Percentiles rank a stretch among this genome's conserved stretches.
These are phyloP conservation scores for Lodderomyces pseudojiufengensis DNA, from an alignment of 1,139 yeast genomes.

Conservation along the genomic window DNA sequence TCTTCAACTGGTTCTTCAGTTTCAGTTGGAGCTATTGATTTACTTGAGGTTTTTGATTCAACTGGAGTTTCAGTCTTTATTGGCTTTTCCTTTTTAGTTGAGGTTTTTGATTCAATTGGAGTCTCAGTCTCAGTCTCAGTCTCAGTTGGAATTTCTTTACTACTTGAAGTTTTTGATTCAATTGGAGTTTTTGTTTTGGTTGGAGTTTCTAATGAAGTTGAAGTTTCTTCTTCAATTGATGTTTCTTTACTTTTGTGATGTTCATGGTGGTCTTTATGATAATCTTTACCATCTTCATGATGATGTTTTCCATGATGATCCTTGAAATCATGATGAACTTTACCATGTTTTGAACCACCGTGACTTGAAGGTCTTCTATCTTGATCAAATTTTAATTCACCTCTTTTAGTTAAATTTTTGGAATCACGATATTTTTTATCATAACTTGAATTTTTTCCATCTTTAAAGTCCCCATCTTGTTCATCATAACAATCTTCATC, in stretches of 20 bases:
- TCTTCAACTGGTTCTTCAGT: neutral
- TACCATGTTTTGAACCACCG: neutral
- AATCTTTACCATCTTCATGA: conserved; percentile 1
- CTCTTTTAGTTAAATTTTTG: too few relatives aligned
- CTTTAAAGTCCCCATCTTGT: neutral
- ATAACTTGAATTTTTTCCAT: neutral
- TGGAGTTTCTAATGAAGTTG: too few relatives aligned
- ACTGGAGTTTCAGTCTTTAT: neutral
- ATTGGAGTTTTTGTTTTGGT: too few relatives aligned
- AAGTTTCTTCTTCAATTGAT: too few relatives aligned
- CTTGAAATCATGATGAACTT: neutral
- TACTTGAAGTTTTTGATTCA: too few relatives aligned
- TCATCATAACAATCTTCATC: conserved; percentile 1
- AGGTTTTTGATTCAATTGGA: too few relatives aligned
- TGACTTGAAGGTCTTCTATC: neutral
- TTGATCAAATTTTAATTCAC: neutral
- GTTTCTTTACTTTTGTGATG: too few relatives aligned
- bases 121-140: too few relatives aligned
- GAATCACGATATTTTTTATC: neutral
- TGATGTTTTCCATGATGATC: neutral
- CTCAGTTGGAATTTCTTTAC: too few relatives aligned
- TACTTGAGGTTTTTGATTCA: too few relatives aligned
- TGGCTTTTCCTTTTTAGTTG: neutral
- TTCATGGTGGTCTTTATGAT: neutral
- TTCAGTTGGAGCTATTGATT: neutral